Conservation (phyloP, 2,329 filamentous ascomycete species). For the Sphaerostilbella broomeana region DNA sequence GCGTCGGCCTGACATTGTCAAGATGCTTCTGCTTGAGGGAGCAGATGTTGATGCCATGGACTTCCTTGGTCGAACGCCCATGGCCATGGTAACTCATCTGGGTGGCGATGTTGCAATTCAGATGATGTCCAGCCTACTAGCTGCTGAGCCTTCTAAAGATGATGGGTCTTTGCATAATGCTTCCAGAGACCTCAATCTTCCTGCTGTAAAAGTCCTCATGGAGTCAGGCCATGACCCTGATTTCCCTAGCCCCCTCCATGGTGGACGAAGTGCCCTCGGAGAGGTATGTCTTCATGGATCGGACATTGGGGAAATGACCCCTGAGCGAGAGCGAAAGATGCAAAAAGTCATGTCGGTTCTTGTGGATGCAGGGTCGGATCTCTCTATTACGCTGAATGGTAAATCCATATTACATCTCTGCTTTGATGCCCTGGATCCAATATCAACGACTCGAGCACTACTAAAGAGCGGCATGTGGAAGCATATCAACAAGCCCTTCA, state of each 20-base stretch:
- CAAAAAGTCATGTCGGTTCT: conserved; percentile 52
- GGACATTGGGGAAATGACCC: conserved; percentile 36
- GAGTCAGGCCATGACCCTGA: conserved; percentile 56
- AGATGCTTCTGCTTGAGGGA: conserved; percentile 48
- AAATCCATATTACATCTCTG: conserved; percentile 56
- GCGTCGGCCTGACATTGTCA: conserved; percentile 51
- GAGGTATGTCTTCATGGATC: conserved; percentile 56
- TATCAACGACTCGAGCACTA: conserved; percentile 50
- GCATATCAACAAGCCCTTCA: conserved; percentile 53
- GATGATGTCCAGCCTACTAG: conserved; percentile 50
- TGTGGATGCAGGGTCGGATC: conserved; percentile 50
- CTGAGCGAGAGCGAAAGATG: conserved; percentile 46
- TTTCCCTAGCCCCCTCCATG: conserved; percentile 56
- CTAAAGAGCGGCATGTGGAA: conserved; percentile 61
- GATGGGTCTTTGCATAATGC: conserved; percentile 64
- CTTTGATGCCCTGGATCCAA: conserved; percentile 48
- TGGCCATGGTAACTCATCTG: conserved; percentile 52
- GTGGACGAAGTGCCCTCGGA: conserved; percentile 55
- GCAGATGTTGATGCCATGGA: conserved; percentile 55
- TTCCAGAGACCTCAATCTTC: conserved; percentile 50
- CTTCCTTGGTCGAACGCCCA: conserved; percentile 49
- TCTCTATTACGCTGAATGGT: conserved; percentile 47
- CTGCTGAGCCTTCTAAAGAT: conserved; percentile 50
- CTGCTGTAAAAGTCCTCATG: conserved; percentile 50
- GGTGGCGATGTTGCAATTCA: conserved; percentile 46